Evolutionary conservation across 129 eudicot genomes (phyloP).

Genomic region (Calendula officinalis): DNA sequence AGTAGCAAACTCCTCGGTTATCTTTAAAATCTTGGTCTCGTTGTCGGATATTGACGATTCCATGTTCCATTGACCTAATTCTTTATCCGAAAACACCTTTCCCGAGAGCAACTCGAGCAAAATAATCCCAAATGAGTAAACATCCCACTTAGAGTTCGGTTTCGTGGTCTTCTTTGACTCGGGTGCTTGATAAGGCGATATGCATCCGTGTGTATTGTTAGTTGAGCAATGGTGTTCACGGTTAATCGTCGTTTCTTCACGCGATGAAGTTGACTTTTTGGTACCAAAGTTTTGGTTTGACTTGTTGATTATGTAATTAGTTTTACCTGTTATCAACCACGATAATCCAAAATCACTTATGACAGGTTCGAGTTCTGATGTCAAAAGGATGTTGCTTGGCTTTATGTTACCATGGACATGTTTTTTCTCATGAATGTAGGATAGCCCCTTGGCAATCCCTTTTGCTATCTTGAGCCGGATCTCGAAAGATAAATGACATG

Average conservation of each 20-base stretch:
- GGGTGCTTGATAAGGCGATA: slow-evolving; percentile 81
- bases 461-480: slow-evolving; percentile 74
- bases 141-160: slow-evolving; percentile 89
- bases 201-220: slow-evolving; percentile 32
- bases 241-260: slow-evolving; percentile 26
- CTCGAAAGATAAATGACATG: slow-evolving; percentile 51
- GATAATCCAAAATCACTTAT: slow-evolving; percentile 79
- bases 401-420: slow-evolving; percentile 85
- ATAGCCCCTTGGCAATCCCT: slow-evolving; percentile 82
- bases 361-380: slow-evolving; percentile 68
- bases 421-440: slow-evolving; percentile 78
- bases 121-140: slow-evolving; percentile 80
- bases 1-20: slow-evolving; percentile 50
- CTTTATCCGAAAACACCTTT: slow-evolving; percentile 56
- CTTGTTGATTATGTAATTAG: slow-evolving; percentile 25
- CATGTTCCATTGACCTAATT: slow-evolving; percentile 53
- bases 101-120: slow-evolving; percentile 79
- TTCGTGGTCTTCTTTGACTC: slow-evolving; percentile 56
- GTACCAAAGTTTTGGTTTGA: slow-evolving; percentile 51
- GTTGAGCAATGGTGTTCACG: slow-evolving; percentile 31
- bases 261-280: slow-evolving; percentile 41
- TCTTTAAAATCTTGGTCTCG: slow-evolving; percentile 44
- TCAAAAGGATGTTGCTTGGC: slow-evolving; percentile 85
- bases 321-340: slow-evolving; percentile 56
- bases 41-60: slow-evolving; percentile 37